phyloP scores from a whole-genome alignment of 352 stramenopile species.

The Phytophthora gonapodyides region DNA sequence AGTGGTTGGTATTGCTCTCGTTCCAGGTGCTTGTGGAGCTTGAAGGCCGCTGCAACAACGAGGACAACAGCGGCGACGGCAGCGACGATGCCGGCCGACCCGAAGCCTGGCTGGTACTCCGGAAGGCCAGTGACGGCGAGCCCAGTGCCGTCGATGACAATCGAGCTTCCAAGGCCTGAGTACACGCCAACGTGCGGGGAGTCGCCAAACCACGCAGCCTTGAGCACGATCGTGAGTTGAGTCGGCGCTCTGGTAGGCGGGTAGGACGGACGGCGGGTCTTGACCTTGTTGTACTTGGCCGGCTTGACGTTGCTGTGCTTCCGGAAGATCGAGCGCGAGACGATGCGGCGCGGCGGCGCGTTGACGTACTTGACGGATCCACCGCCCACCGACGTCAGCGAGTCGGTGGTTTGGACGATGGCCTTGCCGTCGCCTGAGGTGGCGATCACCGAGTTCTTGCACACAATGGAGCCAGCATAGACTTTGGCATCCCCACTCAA shows the following conservation, averaged over 20 bases:
- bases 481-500: constrained; percentile 27
- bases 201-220: constrained; percentile 26
- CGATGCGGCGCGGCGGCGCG: constrained; percentile 25
- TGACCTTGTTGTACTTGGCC: constrained; percentile 36
- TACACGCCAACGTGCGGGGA: constrained; percentile 30
- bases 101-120: constrained; percentile 3
- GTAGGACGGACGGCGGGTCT: constrained; percentile 16
- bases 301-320: constrained; percentile 37
- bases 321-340: constrained; percentile 28
- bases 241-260: constrained; percentile 20
- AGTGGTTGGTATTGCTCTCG: constrained; percentile 19
- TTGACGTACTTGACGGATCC: constrained; percentile 44
- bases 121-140: constrained; percentile 1
- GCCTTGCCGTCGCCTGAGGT: constrained; percentile 30
- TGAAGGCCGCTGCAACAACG: constrained; percentile 10
- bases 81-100: constrained; percentile 1
- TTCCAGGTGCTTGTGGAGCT: constrained; percentile 5
- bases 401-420: constrained; percentile 34
- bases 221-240: constrained; percentile 25
- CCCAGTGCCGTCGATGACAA: constrained; percentile 18
- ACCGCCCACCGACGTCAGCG: constrained; percentile 26
- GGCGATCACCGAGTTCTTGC: constrained; percentile 24
- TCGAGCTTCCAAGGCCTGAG: constrained; percentile 13
- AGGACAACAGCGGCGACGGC: constrained; percentile 4
- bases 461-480: constrained; percentile 33